phyloP scores from a whole-genome alignment of 306 rosid species.

The Cucumis melo region DNA sequence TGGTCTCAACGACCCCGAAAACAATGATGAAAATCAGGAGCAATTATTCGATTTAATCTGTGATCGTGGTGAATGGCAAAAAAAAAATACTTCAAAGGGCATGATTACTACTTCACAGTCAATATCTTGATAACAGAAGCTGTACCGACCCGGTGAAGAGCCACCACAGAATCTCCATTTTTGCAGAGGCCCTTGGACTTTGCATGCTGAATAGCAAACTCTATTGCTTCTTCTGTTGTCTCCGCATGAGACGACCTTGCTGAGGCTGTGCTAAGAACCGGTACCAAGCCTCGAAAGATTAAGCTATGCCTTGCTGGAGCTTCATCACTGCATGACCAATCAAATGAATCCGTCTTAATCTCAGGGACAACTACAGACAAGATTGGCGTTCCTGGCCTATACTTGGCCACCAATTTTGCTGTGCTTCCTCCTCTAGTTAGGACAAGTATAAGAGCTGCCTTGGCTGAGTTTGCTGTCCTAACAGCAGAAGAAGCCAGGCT shows the following conservation, averaged over 20 bases:
- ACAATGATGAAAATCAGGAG: neutral
- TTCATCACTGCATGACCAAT: constrained; percentile 95
- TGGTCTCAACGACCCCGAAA: neutral
- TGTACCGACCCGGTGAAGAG: constrained; percentile 77
- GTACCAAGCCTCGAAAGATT: constrained; percentile 92
- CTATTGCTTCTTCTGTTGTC: constrained; percentile 85
- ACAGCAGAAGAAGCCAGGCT: constrained; percentile 87
- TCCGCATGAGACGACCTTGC: constrained; percentile 84
- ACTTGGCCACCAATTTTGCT: constrained; percentile 94
- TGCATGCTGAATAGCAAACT: constrained; percentile 66
- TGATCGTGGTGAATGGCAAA: neutral
- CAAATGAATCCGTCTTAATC: constrained; percentile 72
- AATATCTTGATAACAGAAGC: constrained; percentile 90
- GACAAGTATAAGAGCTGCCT: constrained; percentile 62
- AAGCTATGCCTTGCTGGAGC: constrained; percentile 97
- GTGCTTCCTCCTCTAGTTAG: constrained; percentile 77
- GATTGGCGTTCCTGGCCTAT: constrained; percentile 92
- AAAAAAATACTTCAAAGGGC: neutral
- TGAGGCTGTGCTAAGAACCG: constrained; percentile 73
- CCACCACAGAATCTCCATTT: constrained; percentile 85
- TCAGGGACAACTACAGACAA: constrained; percentile 97
- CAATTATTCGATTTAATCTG: constrained; percentile 1
- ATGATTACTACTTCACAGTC: constrained; percentile 64
- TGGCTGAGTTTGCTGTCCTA: constrained; percentile 70
- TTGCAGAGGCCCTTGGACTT: constrained; percentile 69